Conservation (phyloP, 2,329 filamentous ascomycete species). For the Cryphonectria japonica region DNA sequence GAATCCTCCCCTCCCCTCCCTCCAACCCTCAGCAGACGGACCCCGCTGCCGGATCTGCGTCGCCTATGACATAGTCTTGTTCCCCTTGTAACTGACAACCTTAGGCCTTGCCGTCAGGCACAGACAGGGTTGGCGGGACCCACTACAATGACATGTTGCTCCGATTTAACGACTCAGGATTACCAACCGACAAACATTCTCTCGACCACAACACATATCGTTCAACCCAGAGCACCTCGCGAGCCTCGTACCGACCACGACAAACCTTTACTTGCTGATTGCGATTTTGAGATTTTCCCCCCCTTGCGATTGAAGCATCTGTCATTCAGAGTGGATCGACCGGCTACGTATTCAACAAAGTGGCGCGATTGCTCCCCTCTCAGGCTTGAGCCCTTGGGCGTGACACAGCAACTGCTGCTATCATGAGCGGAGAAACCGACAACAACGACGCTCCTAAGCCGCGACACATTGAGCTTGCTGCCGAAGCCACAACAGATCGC, state of each 20-base stretch:
- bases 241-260: neutral
- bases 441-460: slow-evolving; percentile 41
- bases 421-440: slow-evolving; percentile 47
- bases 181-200: slow-evolving; percentile 13
- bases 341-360: neutral
- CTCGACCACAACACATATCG: neutral
- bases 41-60: slow-evolving; percentile 4
- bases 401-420: slow-evolving; percentile 29
- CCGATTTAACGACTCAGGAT: neutral
- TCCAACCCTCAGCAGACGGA: neutral
- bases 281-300: neutral
- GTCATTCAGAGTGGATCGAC: neutral
- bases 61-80: slow-evolving; percentile 14
- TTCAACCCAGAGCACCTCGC: neutral
- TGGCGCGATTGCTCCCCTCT: neutral
- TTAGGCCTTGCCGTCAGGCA: neutral
- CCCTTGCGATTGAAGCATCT: neutral
- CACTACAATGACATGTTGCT: slow-evolving; percentile 8
- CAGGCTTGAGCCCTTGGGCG: neutral
- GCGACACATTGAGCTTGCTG: slow-evolving; percentile 54
- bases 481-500: slow-evolving; percentile 44
- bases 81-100: neutral
- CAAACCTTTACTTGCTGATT: neutral
- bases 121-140: slow-evolving; percentile 4
- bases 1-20: neutral